Evolutionary conservation across 208 protist species (phyloP), one percentile per base, ranked within the genome.

Genomic region (Trypanosoma platydactyli): DNA sequence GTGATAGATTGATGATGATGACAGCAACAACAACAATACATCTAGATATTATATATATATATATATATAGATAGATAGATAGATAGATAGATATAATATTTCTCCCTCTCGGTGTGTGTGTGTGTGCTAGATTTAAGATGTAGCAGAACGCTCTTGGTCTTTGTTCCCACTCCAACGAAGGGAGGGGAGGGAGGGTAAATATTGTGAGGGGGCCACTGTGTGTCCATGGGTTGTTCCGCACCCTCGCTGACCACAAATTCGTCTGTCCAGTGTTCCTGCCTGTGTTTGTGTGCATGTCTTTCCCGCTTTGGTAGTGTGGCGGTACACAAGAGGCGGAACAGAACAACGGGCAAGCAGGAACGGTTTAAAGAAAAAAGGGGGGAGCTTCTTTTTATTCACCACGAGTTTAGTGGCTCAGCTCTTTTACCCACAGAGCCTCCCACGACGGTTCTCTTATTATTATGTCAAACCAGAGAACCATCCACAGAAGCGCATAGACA

Each of bases 51-150:
- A 48, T 9, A 48, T 48, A 62, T 7, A 64, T 35, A 64, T 50
- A 53, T 64, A 64, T 64, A 53, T 53, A 64, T 7, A 64, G n/a
- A n/a, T 62, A 48, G 30, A 64, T 53, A 53, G 41, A 55, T 64
- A n/a, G n/a, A 44, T 54, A 49, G 9, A 53, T 64, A 53, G 25
- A 24, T 64, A 54, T 44, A 45, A 4, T 41, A 24, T n/a, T n/a
- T n/a, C n/a, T n/a, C n/a, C n/a, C n/a, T n/a, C n/a, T n/a, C n/a
- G n/a, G n/a, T n/a, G n/a, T n/a, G n/a, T n/a, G n/a, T n/a, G n/a
- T n/a, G n/a, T n/a, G n/a, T n/a, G n/a, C n/a, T n/a, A n/a, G n/a
- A n/a, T n/a, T n/a, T n/a, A n/a, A n/a, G n/a, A n/a, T n/a, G n/a
- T n/a, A n/a, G n/a, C n/a, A n/a, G n/a, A n/a, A n/a, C n/a, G n/a